These are phyloP conservation scores for Veloboletus limbatus DNA, from an alignment of 1,284 basidiomycete genomes.

Conservation along the genomic window DNA sequence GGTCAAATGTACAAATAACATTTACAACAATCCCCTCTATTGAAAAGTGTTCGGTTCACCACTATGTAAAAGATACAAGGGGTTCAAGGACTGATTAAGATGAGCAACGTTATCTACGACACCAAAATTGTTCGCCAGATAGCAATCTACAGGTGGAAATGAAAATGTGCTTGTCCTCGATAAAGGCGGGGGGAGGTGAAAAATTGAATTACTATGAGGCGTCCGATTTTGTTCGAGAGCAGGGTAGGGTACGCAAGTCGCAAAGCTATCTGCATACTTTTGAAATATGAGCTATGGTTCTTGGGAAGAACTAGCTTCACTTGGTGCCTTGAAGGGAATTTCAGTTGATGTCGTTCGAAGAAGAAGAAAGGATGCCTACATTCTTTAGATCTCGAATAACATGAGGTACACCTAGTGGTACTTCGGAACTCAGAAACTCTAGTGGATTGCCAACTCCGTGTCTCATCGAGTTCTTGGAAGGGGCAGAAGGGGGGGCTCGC, in stretches of 20 bases:
- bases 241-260: background rate
- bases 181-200: background rate
- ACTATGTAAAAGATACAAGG: conserved; percentile 1
- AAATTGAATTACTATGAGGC: conserved; percentile 3
- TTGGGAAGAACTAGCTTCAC: conserved; percentile 1
- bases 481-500: background rate
- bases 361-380: conserved; percentile 15
- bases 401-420: conserved; percentile 2
- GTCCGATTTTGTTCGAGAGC: conserved; percentile 6
- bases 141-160: background rate
- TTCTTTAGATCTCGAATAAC: conserved; percentile 7
- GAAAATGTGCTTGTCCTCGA: background rate
- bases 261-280: background rate
- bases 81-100: conserved; percentile 3
- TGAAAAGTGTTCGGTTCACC: conserved; percentile 1
- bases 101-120: background rate
- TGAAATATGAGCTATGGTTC: background rate
- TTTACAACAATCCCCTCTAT: background rate
- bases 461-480: background rate
- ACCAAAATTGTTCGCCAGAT: background rate
- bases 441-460: background rate
- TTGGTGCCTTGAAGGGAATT: conserved; percentile 9
- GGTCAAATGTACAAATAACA: background rate
- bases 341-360: background rate
- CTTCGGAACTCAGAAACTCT: background rate